Evolutionary conservation across 2,329 filamentous ascomycete species (phyloP).

Genomic region (Aspergillus luchuensis): DNA sequence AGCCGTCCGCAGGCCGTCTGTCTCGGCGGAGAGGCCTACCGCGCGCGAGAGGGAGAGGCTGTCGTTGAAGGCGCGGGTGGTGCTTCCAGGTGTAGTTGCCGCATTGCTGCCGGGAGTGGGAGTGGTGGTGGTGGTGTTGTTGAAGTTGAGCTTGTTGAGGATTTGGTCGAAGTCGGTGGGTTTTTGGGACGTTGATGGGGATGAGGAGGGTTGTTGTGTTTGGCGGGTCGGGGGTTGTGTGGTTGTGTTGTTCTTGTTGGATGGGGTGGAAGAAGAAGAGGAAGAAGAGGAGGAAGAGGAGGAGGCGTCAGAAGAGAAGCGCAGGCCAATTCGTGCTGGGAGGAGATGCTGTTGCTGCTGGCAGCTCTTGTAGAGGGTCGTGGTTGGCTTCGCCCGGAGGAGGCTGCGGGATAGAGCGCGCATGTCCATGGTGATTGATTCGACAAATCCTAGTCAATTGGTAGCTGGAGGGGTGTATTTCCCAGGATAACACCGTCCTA

Average conservation of each 20-base stretch:
- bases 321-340: conserved; percentile 8
- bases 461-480: background rate
- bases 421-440: conserved; percentile 32
- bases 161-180: conserved; percentile 33
- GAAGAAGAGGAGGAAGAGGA: too few relatives aligned
- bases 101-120: background rate
- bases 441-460: background rate
- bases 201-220: background rate
- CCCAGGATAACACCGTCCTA: too few relatives aligned
- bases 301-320: conserved; percentile 22
- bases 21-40: conserved; percentile 22
- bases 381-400: conserved; percentile 36
- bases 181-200: conserved; percentile 10
- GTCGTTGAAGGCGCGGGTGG: conserved; percentile 16
- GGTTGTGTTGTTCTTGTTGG: conserved; percentile 17
- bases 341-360: background rate
- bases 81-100: background rate
- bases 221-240: conserved; percentile 16
- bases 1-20: conserved; percentile 23
- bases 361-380: conserved; percentile 26
- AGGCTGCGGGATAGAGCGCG: conserved; percentile 36
- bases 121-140: conserved; percentile 9
- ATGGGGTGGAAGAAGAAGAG: too few relatives aligned
- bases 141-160: conserved; percentile 36
- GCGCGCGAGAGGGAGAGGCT: conserved; percentile 25